Evolutionary conservation across 2,329 filamentous ascomycete genomes (phyloP), one percentile per base, ranked within the genome.

Genomic region (Colletotrichum spinosum): DNA sequence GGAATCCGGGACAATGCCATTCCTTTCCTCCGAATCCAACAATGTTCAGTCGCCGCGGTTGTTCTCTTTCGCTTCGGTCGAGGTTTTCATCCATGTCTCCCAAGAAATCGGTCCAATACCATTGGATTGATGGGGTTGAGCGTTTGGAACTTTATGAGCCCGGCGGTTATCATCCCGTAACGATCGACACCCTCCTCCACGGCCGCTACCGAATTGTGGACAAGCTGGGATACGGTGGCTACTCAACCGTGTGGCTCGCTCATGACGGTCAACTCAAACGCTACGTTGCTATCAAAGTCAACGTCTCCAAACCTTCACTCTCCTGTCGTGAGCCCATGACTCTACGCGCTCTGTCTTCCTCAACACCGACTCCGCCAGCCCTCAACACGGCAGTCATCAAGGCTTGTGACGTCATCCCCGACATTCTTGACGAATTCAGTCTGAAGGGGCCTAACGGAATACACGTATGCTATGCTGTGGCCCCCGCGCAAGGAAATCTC

Each of bases 211-310:
- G 72, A 41, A 65, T 80, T 17, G 66, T 77, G 39, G 73, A 77
- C 37, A 81, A 81, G 67, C 65, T 81, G 54, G 78, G 78, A 48
- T 78, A 71, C 67, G 77, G 79, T 25, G 73, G 74, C 1, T 78
- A 72, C 68, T 78, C 76, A 3, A 81, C 79, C 1, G 74, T 80
- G 53, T 81, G 78, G 79, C 75, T 82, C 33, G 78, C 75, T 15
- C 70, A 70, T 42, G 78, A 81, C 68, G 67, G 68, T 42, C 52
- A 69, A 34, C 68, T 67, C 15, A 34, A 68, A 48, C 69, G 67
- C 37, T 71, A 70, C 55, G 74, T 78, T 44, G 69, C 75, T 8
- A 55, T 79, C n/a, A 78, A 78, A 45, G 74, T 77, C 41, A 52
- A 37, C 62, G 38, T 55, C 44, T 17, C 15, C 44, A 33, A 17